Percentiles rank a stretch among this genome's conserved stretches.
Conservation (phyloP, 1,139 yeast species). For the Taphrina confusa region DNA sequence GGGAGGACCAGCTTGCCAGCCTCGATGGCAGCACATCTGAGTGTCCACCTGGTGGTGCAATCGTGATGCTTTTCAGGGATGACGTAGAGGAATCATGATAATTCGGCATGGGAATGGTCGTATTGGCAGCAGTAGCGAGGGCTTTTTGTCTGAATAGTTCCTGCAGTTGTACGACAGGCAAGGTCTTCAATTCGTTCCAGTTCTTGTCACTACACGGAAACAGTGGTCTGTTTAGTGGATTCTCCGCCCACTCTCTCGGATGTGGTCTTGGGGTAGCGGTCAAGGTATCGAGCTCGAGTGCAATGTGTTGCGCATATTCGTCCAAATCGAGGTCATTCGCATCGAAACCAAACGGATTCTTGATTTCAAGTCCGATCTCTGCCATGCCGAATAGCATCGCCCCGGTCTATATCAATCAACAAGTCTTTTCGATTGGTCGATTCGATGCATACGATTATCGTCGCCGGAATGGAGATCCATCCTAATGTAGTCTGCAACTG, state of each 20-base stretch:
- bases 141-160: constrained; percentile 7
- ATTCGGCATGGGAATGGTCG: no score
- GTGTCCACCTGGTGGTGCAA: no score
- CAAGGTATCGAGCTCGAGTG: constrained; percentile 20
- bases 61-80: no score
- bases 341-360: constrained; percentile 37
- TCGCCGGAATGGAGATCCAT: constrained; percentile 41
- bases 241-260: constrained; percentile 16
- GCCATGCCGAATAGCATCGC: constrained; percentile 40
- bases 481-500: constrained; percentile 37
- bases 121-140: no score
- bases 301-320: constrained; percentile 14
- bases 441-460: no score
- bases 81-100: no score
- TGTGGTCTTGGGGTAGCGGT: constrained; percentile 22
- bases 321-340: constrained; percentile 30
- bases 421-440: no score
- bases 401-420: no score
- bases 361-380: constrained; percentile 40
- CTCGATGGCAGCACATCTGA: no score
- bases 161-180: constrained; percentile 1
- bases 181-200: constrained; percentile 3
- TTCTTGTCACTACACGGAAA: background rate
- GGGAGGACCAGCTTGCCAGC: no score
- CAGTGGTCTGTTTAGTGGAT: constrained; percentile 8